These are phyloP conservation scores for Aulographum hederae DNA, from an alignment of 2,329 filamentous ascomycete species.

Conservation along the genomic window DNA sequence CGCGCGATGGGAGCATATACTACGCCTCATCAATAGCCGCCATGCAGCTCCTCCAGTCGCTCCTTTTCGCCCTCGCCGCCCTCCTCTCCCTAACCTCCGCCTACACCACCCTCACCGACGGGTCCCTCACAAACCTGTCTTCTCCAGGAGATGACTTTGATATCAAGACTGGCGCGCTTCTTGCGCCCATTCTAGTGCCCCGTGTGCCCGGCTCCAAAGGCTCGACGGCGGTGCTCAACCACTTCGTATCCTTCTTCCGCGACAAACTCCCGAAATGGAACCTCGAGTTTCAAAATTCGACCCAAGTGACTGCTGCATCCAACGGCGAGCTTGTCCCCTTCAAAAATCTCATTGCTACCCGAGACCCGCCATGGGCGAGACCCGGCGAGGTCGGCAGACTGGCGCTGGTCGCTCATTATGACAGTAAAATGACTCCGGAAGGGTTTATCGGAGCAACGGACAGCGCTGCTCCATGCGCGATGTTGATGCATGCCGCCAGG, in stretches of 20 bases:
- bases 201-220: conserved; percentile 78
- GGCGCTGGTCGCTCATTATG: conserved; percentile 86
- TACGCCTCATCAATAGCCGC: no score
- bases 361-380: conserved; percentile 70
- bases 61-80: not conserved
- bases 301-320: conserved; percentile 60
- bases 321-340: conserved; percentile 60
- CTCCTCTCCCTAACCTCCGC: conserved; percentile 12
- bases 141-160: conserved; percentile 59
- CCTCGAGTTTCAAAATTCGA: conserved; percentile 78
- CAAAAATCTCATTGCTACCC: conserved; percentile 65
- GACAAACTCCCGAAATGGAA: conserved; percentile 60
- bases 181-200: conserved; percentile 73
- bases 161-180: conserved; percentile 53
- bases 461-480: conserved; percentile 84
- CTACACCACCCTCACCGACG: conserved; percentile 52
- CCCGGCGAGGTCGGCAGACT: conserved; percentile 61
- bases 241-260: conserved; percentile 71
- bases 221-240: conserved; percentile 51
- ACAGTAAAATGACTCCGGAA: conserved; percentile 59
- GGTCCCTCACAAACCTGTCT: conserved; percentile 52
- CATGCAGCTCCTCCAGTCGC: no score
- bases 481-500: conserved; percentile 72
- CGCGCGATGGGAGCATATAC: no score
- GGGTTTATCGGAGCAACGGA: conserved; percentile 92